Evolutionary conservation across 2,329 filamentous ascomycete species (phyloP), one percentile per base, ranked within the genome.

Genomic region (Ascochyta clinopodiicola): DNA sequence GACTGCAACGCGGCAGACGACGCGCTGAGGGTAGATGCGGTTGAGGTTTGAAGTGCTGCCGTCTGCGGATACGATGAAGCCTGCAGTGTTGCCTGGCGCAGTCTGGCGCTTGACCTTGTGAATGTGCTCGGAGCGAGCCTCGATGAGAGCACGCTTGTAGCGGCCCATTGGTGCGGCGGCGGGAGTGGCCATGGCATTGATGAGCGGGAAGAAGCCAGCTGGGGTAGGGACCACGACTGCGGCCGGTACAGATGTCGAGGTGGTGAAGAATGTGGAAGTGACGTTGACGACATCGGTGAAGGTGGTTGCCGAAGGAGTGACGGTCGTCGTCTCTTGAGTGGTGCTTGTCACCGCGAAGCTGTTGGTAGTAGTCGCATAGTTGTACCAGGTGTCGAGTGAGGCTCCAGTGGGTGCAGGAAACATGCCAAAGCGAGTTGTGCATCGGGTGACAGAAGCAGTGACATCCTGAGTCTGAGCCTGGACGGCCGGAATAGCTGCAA

Each of bases 261-360:
- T 70, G 0, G 57, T 59, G 1, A 50, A 48, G 4, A 61, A 9
- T 13, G 59, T 63, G 0, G 44, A 35, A 12, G 63, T 69, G 0
- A 53, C 47, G 17, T 62, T 66, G n/a, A 63, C 42, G 10, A 68
- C 39, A 44, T 59, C 44, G 15, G 59, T 64, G n/a, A 58, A 61
- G 10, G 66, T 64, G 0, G 63, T 69, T 1, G 66, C 63, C 13
- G 54, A 51, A 17, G 61, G 62, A 17, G 66, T 69, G 12, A 62
- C 46, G 8, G 56, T 61, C 9, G 69, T 53, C 6, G 59, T 66
- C 8, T 45, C 43, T 21, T 54, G 57, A 13, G 47, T 61, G 13
- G 64, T 62, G 19, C 39, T 59, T 1, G 51, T 57, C 31, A 66
- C 17, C n/a, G 24, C 17, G 24, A 59, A 43, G 17, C 44, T 56